These are phyloP conservation scores for Acarospora socialis DNA, from an alignment of 2,329 filamentous ascomycete species.

Conservation along the genomic window DNA sequence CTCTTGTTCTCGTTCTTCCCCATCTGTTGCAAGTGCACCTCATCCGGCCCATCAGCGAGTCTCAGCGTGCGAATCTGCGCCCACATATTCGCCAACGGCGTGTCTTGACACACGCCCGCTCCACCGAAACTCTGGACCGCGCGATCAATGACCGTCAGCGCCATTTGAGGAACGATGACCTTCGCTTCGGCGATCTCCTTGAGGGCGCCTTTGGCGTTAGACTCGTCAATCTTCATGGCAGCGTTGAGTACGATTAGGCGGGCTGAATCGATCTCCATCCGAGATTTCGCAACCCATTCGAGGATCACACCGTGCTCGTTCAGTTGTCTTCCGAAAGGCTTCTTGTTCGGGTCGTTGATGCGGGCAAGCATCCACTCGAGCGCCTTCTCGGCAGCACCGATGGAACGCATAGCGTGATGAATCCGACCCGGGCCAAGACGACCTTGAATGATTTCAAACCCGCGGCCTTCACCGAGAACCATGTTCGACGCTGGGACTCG, in stretches of 20 bases:
- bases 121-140: conserved; percentile 88
- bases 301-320: conserved; percentile 86
- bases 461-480: conserved; percentile 81
- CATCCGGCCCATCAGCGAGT: conserved; percentile 86
- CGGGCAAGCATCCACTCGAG: conserved; percentile 91
- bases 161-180: conserved; percentile 70
- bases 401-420: conserved; percentile 92
- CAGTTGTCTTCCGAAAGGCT: conserved; percentile 77
- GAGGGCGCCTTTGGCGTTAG: conserved; percentile 75
- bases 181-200: conserved; percentile 94
- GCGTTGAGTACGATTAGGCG: conserved; percentile 86
- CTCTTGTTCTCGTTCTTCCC: conserved; percentile 41
- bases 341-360: conserved; percentile 83
- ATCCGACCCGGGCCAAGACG: conserved; percentile 91
- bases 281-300: conserved; percentile 83
- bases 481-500: conserved; percentile 73
- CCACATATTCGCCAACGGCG: conserved; percentile 76
- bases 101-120: conserved; percentile 86
- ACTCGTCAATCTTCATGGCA: conserved; percentile 83
- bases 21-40: conserved; percentile 62
- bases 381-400: conserved; percentile 80
- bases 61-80: conserved; percentile 65
- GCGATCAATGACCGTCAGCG: conserved; percentile 79
- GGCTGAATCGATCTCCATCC: conserved; percentile 86
- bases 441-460: conserved; percentile 97